Evolutionary conservation across 441 rosid species (phyloP).

Genomic region (Adansonia gregorii): DNA sequence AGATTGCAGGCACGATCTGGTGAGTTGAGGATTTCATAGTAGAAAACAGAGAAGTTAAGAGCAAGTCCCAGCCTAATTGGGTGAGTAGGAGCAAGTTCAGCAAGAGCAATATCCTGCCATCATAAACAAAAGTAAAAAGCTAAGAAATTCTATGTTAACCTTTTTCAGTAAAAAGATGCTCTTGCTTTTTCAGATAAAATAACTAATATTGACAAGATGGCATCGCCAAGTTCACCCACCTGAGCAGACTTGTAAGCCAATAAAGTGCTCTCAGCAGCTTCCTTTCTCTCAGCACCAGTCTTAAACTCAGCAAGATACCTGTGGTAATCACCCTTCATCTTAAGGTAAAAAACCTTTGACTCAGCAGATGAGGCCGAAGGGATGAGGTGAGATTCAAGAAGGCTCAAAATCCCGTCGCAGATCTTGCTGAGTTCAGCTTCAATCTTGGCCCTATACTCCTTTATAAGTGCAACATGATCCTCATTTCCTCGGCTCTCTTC

Average conservation of each 20-base stretch:
- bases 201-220: not conserved
- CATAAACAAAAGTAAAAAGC: conserved; percentile 27
- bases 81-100: conserved; percentile 92
- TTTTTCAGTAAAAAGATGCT: not conserved
- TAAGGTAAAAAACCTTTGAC: conserved; percentile 94
- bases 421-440: conserved; percentile 89
- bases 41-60: conserved; percentile 95
- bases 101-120: conserved; percentile 85
- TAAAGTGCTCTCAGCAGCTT: conserved; percentile 95
- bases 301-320: conserved; percentile 95
- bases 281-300: conserved; percentile 90
- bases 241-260: conserved; percentile 95
- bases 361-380: conserved; percentile 84
- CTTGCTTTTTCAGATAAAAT: not conserved
- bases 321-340: conserved; percentile 97
- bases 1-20: conserved; percentile 97
- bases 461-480: conserved; percentile 73
- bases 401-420: conserved; percentile 82
- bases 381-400: conserved; percentile 86
- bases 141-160: not conserved
- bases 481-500: conserved; percentile 93
- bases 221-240: conserved; percentile 43
- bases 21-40: conserved; percentile 97
- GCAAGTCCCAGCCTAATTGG: conserved; percentile 96
- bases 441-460: conserved; percentile 90